Evolutionary conservation across 2,329 filamentous ascomycete genomes (phyloP), one percentile per base, ranked within the genome.

Genomic region (Diplodia sapinea): DNA sequence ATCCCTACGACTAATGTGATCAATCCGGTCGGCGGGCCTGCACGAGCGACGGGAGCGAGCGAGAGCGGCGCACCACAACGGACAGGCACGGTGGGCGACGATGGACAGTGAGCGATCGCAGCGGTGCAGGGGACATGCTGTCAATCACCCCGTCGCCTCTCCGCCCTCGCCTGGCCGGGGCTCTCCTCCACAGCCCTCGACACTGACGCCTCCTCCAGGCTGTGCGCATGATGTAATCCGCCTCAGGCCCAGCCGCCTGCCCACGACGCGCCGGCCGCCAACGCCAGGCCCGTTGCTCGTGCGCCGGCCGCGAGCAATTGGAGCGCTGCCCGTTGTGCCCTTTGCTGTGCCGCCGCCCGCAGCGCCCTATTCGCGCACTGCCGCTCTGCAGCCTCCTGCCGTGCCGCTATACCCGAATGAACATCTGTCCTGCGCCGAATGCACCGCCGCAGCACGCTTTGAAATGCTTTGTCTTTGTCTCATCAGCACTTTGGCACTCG

Each of bases 181-280:
- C 33, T 43, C 12, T 29, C 12, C 33, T 43, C 33, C 29, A 23
- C 62, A 29, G 40, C 50, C 49, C 23, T 26, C 47, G 29, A 29
- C 33, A 33, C 61, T 55, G 50, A 54, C 62, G 50, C 29, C 51
- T 43, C 62, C 62, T 33, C 51, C 51, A n/a, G 59, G 59, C 59
- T 63, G 59, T 50, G 59, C 47, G 43, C 49, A 65, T 65, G 62
- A 65, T 65, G 62, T 65, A 65, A 65, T 65, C 61, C 29, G n/a
- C 47, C 50, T 26, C 61, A 49, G 15, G 26, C 50, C 31, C 50
- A 15, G 31, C 49, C 15, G 47, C 43, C 47, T 36, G 47, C 23
- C 29, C 61, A 13, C 31, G 23, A n/a, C 26, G 40, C 31, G 26
- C 26, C 36, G 20, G 20, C 20, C 11, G 38, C 50, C 43, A 36